Evolutionary conservation across 805 yeast species (phyloP), one percentile per base, ranked within the genome.

Genomic region (Lipomyces chichibuensis): DNA sequence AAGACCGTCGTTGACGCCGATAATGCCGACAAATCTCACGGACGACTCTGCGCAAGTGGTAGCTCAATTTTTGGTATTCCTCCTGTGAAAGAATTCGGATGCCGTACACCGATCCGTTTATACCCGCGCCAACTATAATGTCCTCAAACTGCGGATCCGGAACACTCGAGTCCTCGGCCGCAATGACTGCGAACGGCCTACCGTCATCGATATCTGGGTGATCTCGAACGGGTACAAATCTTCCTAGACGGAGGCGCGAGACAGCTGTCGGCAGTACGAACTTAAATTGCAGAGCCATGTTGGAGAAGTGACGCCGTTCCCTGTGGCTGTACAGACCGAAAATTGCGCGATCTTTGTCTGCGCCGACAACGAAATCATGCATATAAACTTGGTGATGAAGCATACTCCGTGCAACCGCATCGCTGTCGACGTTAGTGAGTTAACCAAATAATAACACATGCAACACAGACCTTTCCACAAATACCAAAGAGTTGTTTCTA

Each of bases 51-150:
- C 39, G 51, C 3, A 67, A 49, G 25, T 58, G 60, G 4, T 55
- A 54, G 49, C 43, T 37, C 33, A 68, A 46, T 5, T 33, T 39
- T n/a, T 17, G 11, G n/a, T 60, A 66, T 20, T 68, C 71, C 13
- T 51, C 20, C 17, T 63, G 58, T 13, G 61, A 49, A 3, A 68
- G 54, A 6, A 66, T n/a, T n/a, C 62, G 37, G 60, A 68, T 60
- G 11, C 69, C 71, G 43, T 59, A 68, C 6, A 66, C 39, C 8
- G 67, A 20, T 3, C 71, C 71, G 32, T 68, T 66, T 29, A 68
- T 23, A 8, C 71, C 71, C 5, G 65, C 55, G 2, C 67, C 71
- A 29, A 68, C 25, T 5, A 66, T 14, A 25, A 52, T 63, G 3
- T 65, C 59, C 29, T 64, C 62, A 35, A 64, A 60, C 23, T 35